Percentiles rank a stretch among this genome's conserved stretches.
Conservation (phyloP, 768 basidiomycete genomes). For the Hydnomerulius pinastri region DNA sequence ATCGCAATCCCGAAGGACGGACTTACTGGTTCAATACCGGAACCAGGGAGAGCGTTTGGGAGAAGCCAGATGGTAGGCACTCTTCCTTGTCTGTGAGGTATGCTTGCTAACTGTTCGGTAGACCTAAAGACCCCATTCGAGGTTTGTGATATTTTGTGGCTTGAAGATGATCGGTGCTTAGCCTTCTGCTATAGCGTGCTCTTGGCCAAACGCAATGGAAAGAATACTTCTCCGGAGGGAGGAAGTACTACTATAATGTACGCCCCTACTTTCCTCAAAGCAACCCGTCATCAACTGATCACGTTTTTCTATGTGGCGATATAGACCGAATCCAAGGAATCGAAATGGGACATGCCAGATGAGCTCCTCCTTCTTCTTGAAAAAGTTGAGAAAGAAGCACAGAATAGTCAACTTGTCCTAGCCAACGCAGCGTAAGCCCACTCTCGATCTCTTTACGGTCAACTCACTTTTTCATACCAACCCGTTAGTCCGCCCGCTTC, state of each 20-base stretch:
- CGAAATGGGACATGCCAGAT: constrained; percentile 97
- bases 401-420: constrained; percentile 39
- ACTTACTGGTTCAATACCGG: constrained; percentile 96
- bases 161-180: constrained; percentile 6
- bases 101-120: constrained; percentile 29
- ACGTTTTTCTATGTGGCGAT: constrained; percentile 6
- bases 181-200: constrained; percentile 59
- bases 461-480: constrained; percentile 8
- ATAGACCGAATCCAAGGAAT: constrained; percentile 85
- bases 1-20: constrained; percentile 94
- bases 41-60: constrained; percentile 93
- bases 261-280: constrained; percentile 18
- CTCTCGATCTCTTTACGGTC: neutral
- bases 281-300: neutral
- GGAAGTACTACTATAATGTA: constrained; percentile 91
- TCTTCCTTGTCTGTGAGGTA: constrained; percentile 1
- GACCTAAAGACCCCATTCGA: constrained; percentile 93
- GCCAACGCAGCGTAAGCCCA: constrained; percentile 26
- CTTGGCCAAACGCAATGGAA: constrained; percentile 92
- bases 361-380: constrained; percentile 85
- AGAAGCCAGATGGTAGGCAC: constrained; percentile 87
- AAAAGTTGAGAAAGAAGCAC: constrained; percentile 78
- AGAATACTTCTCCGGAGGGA: constrained; percentile 89
- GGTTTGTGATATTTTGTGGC: constrained; percentile 41
- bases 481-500: constrained; percentile 36